Base-by-base conservation (phyloP, 139 green algal species). In the Trebouxia sp. region DNA sequence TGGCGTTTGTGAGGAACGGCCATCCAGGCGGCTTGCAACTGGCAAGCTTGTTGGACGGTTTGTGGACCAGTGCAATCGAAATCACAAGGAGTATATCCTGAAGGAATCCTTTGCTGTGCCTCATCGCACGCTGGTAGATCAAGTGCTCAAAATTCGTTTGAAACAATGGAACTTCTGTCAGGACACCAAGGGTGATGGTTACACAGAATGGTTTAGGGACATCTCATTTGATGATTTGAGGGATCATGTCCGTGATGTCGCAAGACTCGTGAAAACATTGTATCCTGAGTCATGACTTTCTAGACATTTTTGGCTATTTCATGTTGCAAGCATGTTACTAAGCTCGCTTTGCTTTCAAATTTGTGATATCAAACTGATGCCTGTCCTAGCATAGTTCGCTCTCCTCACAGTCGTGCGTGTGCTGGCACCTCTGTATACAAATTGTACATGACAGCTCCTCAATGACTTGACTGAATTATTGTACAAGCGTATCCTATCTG, bases 41-140 rank as follows among this genome's bases (percentile, higher is more conserved):
- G 62, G 62, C 4, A 72, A 43, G 35, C 62, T 72, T 11, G 62
- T 72, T n/a, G 62, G 62, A 22, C 35, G 62, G 20, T 32, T 72
- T 26, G 62, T 30, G 0, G 43, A 30, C 28, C 62, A 72, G 11
- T 14, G 62, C 12, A 72, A 43, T 22, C 62, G 43, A 32, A 72
- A 72, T 24, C 42, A 72, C 32, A 72, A 72, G 32, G 62, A 72
- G 62, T 72, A 72, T 30, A 45, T 72, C 32, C 35, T 72, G 35
- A 14, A 39, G n/a, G 62, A 72, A 26, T 72, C 62, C 6, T 72
- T 72, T 3, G 12, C 32, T 45, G 62, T 72, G 15, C 62, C 62
- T 6, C 62, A 72, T 15, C 32, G 62, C 20, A 72, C 32, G 32
- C 62, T 72, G 32, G 62, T 72, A 30, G 62, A 72, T 45, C 15